A percentile compares a stretch with the other conserved stretches of the same genome.
Evolutionary conservation across 2,329 filamentous ascomycete species (phyloP).

Genomic region (Botryotinia narcissicola): DNA sequence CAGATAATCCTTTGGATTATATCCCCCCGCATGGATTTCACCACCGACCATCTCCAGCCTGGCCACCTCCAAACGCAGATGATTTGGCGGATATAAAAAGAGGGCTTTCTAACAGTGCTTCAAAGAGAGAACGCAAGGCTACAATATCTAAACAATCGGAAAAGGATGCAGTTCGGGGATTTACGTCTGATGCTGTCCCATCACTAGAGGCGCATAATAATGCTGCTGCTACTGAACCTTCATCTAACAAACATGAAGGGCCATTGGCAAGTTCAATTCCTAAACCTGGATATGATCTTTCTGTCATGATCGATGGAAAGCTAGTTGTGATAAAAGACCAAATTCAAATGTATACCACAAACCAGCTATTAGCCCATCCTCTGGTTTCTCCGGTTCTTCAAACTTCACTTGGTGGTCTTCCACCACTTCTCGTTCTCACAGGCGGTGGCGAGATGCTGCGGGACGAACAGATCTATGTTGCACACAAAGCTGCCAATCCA

Average conservation of each 20-base stretch:
- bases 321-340: slow-evolving; percentile 79
- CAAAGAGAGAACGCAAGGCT: slow-evolving; percentile 41
- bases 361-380: slow-evolving; percentile 80
- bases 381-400: slow-evolving; percentile 88
- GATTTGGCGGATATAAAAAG: slow-evolving; percentile 55
- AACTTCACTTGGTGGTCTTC: slow-evolving; percentile 83
- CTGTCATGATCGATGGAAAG: slow-evolving; percentile 69
- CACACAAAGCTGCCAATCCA: slow-evolving; percentile 90
- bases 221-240: slow-evolving; percentile 37
- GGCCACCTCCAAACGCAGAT: slow-evolving; percentile 85
- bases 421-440: slow-evolving; percentile 80
- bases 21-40: slow-evolving; percentile 86
- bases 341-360: slow-evolving; percentile 84
- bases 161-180: slow-evolving; percentile 41
- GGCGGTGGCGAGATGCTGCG: slow-evolving; percentile 86
- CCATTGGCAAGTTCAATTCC: slow-evolving; percentile 37
- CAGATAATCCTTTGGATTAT: slow-evolving; percentile 74
- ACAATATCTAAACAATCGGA: slow-evolving; percentile 36
- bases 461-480: slow-evolving; percentile 93
- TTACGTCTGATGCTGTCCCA: slow-evolving; percentile 36
- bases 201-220: slow-evolving; percentile 34
- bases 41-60: slow-evolving; percentile 83
- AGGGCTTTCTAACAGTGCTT: slow-evolving; percentile 50
- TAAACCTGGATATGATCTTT: slow-evolving; percentile 46
- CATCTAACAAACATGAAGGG: slow-evolving; percentile 30